Evolutionary conservation across 139 green algal species (phyloP).

Genomic region (Zygnema circumcarinatum): DNA sequence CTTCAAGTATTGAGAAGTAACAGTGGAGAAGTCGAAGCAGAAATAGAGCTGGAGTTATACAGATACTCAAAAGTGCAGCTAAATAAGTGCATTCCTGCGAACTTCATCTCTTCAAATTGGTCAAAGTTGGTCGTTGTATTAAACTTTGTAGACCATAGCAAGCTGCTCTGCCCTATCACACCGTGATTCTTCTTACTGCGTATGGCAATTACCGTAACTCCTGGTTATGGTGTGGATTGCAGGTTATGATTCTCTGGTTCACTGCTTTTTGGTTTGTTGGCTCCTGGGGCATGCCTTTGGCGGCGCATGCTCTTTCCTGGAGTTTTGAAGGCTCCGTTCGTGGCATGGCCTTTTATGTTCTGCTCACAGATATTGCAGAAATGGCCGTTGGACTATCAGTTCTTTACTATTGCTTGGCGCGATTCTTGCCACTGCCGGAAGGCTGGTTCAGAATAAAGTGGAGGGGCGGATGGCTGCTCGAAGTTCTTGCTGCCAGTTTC

Average conservation of each 20-base stretch:
- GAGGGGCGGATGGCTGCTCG: conserved; percentile 46
- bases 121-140: no score
- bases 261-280: conserved; percentile 79
- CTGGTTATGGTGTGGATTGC: no score
- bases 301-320: conserved; percentile 27
- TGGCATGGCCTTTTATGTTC: conserved; percentile 75
- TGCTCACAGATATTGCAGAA: conserved; percentile 78
- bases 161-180: no score
- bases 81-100: no score
- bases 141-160: no score
- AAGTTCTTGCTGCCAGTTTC: conserved; percentile 30
- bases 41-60: no score
- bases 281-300: conserved; percentile 71
- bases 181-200: no score
- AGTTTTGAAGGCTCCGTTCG: conserved; percentile 63
- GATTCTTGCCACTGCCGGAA: conserved; percentile 63
- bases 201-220: no score
- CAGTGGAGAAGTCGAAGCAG: no score
- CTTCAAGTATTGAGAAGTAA: no score
- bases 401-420: conserved; percentile 70
- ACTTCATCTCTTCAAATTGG: no score
- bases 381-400: conserved; percentile 73
- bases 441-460: conserved; percentile 51
- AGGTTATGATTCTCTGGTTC: conserved; percentile 88
- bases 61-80: no score